Conservation (phyloP, 352 stramenopile species). For the Aphanomyces astaci region DNA sequence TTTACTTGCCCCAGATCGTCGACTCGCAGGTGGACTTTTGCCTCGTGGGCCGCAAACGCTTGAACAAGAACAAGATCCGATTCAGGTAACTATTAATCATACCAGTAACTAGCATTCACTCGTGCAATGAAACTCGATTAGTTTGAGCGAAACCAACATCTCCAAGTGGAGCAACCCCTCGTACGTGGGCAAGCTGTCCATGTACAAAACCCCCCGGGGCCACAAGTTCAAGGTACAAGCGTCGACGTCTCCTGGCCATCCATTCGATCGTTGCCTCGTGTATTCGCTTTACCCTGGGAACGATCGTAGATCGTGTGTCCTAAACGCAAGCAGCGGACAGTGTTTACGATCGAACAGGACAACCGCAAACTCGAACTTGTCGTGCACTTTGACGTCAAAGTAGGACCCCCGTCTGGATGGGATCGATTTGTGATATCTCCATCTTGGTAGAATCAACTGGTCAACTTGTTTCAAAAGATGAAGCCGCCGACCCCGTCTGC, state of each 20-base stretch:
- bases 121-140: slow-evolving; percentile 18
- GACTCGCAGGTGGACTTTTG: slow-evolving; percentile 63
- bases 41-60: slow-evolving; percentile 59
- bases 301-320: slow-evolving; percentile 16
- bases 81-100: slow-evolving; percentile 50
- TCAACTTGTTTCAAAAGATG: slow-evolving; percentile 9
- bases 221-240: slow-evolving; percentile 54
- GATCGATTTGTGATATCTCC: too few relatives aligned
- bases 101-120: too few relatives aligned
- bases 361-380: slow-evolving; percentile 62
- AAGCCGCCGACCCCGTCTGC: neutral
- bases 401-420: neutral
- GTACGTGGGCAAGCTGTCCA: slow-evolving; percentile 55
- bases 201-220: slow-evolving; percentile 36
- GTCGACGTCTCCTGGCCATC: too few relatives aligned
- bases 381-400: slow-evolving; percentile 48
- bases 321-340: slow-evolving; percentile 38
- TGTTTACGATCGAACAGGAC: slow-evolving; percentile 66
- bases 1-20: slow-evolving; percentile 70
- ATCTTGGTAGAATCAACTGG: slow-evolving; percentile 1
- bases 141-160: slow-evolving; percentile 47
- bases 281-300: slow-evolving; percentile 1
- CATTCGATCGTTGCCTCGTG: too few relatives aligned
- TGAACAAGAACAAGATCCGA: slow-evolving; percentile 68
- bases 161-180: slow-evolving; percentile 52